A percentile compares a stretch with the other conserved stretches of the same genome.
phyloP scores from a whole-genome alignment of 768 basidiomycete species.

The Brasilioporus rufonigricans region DNA sequence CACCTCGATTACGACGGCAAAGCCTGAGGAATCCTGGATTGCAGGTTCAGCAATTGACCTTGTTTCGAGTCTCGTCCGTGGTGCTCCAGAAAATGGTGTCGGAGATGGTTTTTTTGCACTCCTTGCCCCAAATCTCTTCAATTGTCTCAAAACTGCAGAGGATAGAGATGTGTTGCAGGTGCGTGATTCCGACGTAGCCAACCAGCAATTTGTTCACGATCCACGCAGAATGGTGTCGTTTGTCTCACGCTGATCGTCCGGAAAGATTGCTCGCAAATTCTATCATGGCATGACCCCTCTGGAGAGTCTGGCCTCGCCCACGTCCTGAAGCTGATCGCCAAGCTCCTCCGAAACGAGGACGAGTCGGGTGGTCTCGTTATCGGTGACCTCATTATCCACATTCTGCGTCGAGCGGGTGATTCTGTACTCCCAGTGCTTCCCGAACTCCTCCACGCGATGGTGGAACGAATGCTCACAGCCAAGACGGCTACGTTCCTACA shows the following conservation, averaged over 20 bases:
- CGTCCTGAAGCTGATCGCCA: constrained; percentile 73
- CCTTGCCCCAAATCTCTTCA: constrained; percentile 74
- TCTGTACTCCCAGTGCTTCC: constrained; percentile 83
- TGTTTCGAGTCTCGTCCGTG: constrained; percentile 65
- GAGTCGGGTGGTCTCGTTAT: constrained; percentile 93
- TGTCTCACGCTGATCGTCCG: constrained; percentile 83
- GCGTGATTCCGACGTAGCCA: neutral
- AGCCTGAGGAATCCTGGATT: constrained; percentile 67
- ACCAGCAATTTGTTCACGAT: neutral
- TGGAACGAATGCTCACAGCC: constrained; percentile 75
- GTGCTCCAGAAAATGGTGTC: constrained; percentile 61
- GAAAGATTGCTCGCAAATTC: constrained; percentile 80
- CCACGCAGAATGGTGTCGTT: constrained; percentile 70
- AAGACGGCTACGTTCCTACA: constrained; percentile 92
- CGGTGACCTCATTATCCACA: constrained; percentile 92
- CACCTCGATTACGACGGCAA: constrained; percentile 56
- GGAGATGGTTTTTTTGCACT: constrained; percentile 77
- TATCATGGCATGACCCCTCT: constrained; percentile 67
- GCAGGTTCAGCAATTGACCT: constrained; percentile 82
- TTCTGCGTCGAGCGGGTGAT: constrained; percentile 80
- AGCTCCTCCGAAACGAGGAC: constrained; percentile 72
- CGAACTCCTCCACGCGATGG: constrained; percentile 82
- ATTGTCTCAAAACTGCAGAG: constrained; percentile 63
- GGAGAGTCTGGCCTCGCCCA: constrained; percentile 76
- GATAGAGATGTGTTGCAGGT: constrained; percentile 88